Base-by-base conservation (phyloP, 345 rosid genomes). In the Physaria fendleri region DNA sequence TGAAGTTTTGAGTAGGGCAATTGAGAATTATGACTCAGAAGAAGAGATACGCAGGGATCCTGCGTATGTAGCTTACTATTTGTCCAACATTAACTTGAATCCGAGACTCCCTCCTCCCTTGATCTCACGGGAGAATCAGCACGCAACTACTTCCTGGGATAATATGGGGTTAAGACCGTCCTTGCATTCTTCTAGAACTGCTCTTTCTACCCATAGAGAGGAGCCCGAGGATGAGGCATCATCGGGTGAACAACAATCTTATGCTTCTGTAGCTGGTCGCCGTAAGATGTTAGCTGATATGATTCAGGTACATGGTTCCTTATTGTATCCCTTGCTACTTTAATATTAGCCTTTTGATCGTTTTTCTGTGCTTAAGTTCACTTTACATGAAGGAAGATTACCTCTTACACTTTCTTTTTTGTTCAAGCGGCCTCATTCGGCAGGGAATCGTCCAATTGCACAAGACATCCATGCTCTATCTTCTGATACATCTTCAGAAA, bases 41-140 rank as follows among this genome's bases (percentile, higher is more conserved):
- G 98, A 84, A 65, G 91, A 81, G 55, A 67, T 85, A 71, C 88
- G 84, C 45, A 78, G 87, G 5, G 92, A 91, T 57, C 96, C 96
- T 32, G 86, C 81, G 6, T 91, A 91, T 75, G 75, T 83, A 54
- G 78, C 82, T 8, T 91, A 91, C 77, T 88, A 91, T 59, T 72
- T 78, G 28, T 75, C 95, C 11, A 85, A 91, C 71, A 77, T 91
- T 62, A 88, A 91, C 77, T 70, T 85, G 77, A 91, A 91, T 71
- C 98, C 95, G 41, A 81, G 98, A 72, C 94, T 91, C 41, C 95
- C 96, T 54, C 95, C 88, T 22, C 98, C 96, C n/a, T 78, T 85
- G 6, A 82, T 84, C 20, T 91, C 96, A 47, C 80, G 79, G 58
- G 95, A 91, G 71, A 88, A 82, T 59, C 78, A 72, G 37, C 81